A percentile compares a stretch with the other conserved stretches of the same genome.
Conservation (phyloP, 345 rosid species). For the Fremontodendron californicum region DNA sequence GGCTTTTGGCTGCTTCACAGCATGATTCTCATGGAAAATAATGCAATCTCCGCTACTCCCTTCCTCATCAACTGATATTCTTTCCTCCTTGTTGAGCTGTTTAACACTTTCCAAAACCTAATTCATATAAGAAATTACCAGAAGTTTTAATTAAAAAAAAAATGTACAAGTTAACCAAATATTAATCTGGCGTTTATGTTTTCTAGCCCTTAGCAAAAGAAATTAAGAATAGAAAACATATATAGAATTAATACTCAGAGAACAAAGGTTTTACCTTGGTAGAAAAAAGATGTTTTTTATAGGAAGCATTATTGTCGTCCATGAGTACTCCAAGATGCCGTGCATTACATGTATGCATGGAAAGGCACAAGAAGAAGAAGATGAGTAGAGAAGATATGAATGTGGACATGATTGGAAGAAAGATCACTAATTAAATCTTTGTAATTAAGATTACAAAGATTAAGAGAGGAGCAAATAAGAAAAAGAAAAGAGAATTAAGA, state of each 20-base stretch:
- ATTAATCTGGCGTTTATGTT: too few relatives aligned
- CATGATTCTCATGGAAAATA: neutral
- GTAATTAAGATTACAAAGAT: too few relatives aligned
- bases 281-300: neutral
- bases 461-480: neutral
- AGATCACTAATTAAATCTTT: neutral
- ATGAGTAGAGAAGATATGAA: slow-evolving; percentile 15
- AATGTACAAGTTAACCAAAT: neutral
- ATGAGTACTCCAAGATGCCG: slow-evolving; percentile 22
- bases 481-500: neutral
- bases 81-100: neutral
- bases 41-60: neutral
- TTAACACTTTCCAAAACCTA: neutral
- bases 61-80: neutral
- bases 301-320: neutral
- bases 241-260: neutral
- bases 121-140: neutral
- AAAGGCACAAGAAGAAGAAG: slow-evolving; percentile 24
- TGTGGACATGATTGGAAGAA: slow-evolving; percentile 17
- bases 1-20: neutral
- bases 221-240: neutral
- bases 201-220: neutral
- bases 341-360: slow-evolving; percentile 39
- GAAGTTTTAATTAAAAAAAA: neutral
- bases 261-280: slow-evolving; percentile 11